Conservation (phyloP, 2,329 filamentous ascomycete genomes). For the Falciphora oryzae region DNA sequence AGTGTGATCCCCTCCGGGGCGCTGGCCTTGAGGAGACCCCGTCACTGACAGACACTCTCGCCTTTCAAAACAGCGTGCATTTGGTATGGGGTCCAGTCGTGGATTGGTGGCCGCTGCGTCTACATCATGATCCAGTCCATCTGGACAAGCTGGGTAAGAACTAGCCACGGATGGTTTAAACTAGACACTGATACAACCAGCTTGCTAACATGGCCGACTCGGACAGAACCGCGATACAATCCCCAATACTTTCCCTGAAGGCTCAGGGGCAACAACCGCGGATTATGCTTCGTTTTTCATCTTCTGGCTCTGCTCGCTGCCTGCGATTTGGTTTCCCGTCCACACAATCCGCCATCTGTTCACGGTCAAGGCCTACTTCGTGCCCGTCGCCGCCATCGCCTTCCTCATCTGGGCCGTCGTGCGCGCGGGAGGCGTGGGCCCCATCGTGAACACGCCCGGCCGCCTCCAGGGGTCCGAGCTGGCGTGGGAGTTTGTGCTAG, state of each 20-base stretch:
- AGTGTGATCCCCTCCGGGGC: conserved; percentile 19
- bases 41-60: conserved; percentile 10
- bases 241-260: conserved; percentile 58
- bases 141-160: conserved; percentile 62
- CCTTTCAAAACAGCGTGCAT: conserved; percentile 55
- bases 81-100: conserved; percentile 82
- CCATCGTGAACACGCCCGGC: conserved; percentile 67
- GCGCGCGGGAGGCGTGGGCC: conserved; percentile 75
- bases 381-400: conserved; percentile 74
- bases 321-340: conserved; percentile 84
- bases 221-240: conserved; percentile 45
- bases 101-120: conserved; percentile 80
- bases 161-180: neutral
- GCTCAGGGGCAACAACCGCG: conserved; percentile 66
- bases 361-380: conserved; percentile 81
- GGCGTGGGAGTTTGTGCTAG: conserved; percentile 76
- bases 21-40: neutral
- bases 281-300: conserved; percentile 79
- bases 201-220: neutral
- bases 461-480: conserved; percentile 60
- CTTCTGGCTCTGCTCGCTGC: conserved; percentile 76
- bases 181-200: too few relatives aligned
- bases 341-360: conserved; percentile 86
- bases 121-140: conserved; percentile 85
- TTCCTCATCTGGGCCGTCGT: conserved; percentile 86